These are phyloP conservation scores for Pichia sp. DNA, from an alignment of 1,139 yeast species.

Conservation along the genomic window DNA sequence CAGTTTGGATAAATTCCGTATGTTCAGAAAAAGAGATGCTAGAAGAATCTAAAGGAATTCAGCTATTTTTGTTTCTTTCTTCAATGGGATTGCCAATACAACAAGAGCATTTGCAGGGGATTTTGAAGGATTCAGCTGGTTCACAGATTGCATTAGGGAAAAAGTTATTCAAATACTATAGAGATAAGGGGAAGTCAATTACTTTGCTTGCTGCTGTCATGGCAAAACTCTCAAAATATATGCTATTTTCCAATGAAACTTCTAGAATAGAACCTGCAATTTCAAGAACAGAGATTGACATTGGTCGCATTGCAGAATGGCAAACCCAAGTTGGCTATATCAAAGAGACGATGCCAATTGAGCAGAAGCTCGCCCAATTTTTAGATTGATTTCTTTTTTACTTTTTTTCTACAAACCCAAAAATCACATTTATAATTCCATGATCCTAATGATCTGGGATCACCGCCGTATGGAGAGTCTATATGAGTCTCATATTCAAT, in stretches of 20 bases:
- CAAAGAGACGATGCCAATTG: slow-evolving; percentile 5
- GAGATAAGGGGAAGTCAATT: slow-evolving; percentile 29
- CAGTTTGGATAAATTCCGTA: slow-evolving; percentile 34
- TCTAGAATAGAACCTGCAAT: background rate
- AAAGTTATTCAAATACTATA: slow-evolving; percentile 34
- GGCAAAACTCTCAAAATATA: slow-evolving; percentile 15
- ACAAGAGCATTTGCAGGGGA: slow-evolving; percentile 30
- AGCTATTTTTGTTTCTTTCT: slow-evolving; percentile 35
- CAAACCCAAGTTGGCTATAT: slow-evolving; percentile 17
- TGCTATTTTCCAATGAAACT: slow-evolving; percentile 4
- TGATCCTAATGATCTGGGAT: slow-evolving; percentile 45
- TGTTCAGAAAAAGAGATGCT: slow-evolving; percentile 31
- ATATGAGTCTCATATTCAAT: slow-evolving; percentile 38
- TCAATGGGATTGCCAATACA: slow-evolving; percentile 39
- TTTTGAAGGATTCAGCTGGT: slow-evolving; percentile 33
- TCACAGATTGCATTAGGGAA: slow-evolving; percentile 32
- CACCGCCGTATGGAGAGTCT: slow-evolving; percentile 50
- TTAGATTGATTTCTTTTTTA: background rate
- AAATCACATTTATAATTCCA: slow-evolving; percentile 61
- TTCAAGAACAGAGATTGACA: slow-evolving; percentile 7
- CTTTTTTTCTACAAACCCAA: slow-evolving; percentile 51
- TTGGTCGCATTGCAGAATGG: slow-evolving; percentile 18
- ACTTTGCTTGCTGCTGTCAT: slow-evolving; percentile 20
- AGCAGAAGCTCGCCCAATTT: slow-evolving; percentile 7
- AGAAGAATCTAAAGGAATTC: slow-evolving; percentile 30